Evolutionary conservation across 768 basidiomycete genomes (phyloP).

Genomic region (Tricholoma saponaceum): DNA sequence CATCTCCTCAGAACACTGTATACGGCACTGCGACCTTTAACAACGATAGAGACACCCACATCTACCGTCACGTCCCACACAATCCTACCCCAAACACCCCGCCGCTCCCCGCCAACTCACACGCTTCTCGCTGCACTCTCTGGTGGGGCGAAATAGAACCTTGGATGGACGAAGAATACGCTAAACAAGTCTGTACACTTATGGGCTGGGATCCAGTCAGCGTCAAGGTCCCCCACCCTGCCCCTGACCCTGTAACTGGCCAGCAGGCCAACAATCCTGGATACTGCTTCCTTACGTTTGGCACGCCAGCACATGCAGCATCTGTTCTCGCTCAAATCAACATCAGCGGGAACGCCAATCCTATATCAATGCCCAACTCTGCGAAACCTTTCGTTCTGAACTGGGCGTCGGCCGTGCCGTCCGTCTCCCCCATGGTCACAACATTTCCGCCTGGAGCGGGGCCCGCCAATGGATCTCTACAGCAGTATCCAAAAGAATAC

Average conservation of each 20-base stretch:
- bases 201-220: slow-evolving; percentile 83
- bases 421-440: slow-evolving; percentile 26
- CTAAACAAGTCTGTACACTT: slow-evolving; percentile 77
- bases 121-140: slow-evolving; percentile 55
- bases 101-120: slow-evolving; percentile 20
- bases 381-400: slow-evolving; percentile 75
- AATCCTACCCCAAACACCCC: slow-evolving; percentile 14
- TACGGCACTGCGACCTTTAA: slow-evolving; percentile 12
- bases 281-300: slow-evolving; percentile 86
- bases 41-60: slow-evolving; percentile 28
- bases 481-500: slow-evolving; percentile 79
- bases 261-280: slow-evolving; percentile 81
- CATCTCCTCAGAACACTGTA: slow-evolving; percentile 16
- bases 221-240: slow-evolving; percentile 67
- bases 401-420: slow-evolving; percentile 54
- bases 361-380: slow-evolving; percentile 83
- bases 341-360: slow-evolving; percentile 32
- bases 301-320: slow-evolving; percentile 63
- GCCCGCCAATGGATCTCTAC: slow-evolving; percentile 30
- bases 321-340: slow-evolving; percentile 69
- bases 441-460: slow-evolving; percentile 26
- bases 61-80: slow-evolving; percentile 23
- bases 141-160: slow-evolving; percentile 89
- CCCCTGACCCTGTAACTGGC: slow-evolving; percentile 51
- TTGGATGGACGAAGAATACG: slow-evolving; percentile 98